Evolutionary conservation across 108 stramenopile species (phyloP).

Genomic region (Cyclostephanos invisitatus): DNA sequence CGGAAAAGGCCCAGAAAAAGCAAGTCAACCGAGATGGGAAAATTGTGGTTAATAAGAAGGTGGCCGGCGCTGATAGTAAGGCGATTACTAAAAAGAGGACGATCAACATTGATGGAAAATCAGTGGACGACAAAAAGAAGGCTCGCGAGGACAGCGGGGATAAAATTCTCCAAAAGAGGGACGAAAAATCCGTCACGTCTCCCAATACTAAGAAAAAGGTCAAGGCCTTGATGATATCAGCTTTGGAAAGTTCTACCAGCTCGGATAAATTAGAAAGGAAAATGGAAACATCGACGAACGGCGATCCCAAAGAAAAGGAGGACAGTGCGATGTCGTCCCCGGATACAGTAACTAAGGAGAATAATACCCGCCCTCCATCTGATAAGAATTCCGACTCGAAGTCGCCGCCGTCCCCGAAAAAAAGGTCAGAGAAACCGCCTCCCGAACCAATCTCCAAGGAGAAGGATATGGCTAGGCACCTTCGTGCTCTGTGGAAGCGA

Average conservation of each 20-base stretch:
- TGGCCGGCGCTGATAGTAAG: conserved; percentile 29
- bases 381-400: conserved; percentile 5
- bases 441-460: conserved; percentile 15
- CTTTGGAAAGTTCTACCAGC: not conserved
- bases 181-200: not conserved
- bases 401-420: conserved; percentile 20
- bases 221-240: not conserved
- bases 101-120: not conserved
- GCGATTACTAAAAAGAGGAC: conserved; percentile 35
- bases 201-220: conserved; percentile 10
- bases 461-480: conserved; percentile 23
- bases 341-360: conserved; percentile 7
- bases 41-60: conserved; percentile 26
- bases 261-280: not conserved
- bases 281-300: not conserved
- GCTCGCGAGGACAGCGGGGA: conserved; percentile 1
- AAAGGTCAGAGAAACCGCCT: conserved; percentile 20
- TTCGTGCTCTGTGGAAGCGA: conserved; percentile 25
- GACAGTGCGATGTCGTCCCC: not conserved
- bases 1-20: not conserved
- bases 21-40: not conserved
- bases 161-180: not conserved
- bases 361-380: not conserved
- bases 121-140: not conserved
- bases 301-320: not conserved